These are phyloP conservation scores for Decorospora gaudefroyi DNA, from an alignment of 2,329 filamentous ascomycete species.

Conservation along the genomic window DNA sequence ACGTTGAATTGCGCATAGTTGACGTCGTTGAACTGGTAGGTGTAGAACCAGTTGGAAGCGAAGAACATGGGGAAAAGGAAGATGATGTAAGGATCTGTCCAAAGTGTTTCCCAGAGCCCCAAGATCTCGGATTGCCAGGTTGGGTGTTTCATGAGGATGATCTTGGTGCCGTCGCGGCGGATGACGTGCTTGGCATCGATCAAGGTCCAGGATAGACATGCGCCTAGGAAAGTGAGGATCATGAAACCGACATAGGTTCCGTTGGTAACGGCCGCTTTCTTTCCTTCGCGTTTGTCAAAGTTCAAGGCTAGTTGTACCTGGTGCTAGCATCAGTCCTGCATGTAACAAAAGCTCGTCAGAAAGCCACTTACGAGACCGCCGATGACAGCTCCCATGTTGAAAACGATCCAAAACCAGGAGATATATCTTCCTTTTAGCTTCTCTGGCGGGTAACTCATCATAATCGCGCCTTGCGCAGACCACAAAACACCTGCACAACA, in stretches of 20 bases:
- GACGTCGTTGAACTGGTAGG: conserved; percentile 74
- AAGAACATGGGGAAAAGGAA: conserved; percentile 79
- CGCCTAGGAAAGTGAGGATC: conserved; percentile 74
- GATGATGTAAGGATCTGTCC: conserved; percentile 69
- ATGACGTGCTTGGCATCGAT: conserved; percentile 71
- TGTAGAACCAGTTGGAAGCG: conserved; percentile 76
- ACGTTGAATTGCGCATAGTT: conserved; percentile 71
- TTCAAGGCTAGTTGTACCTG: conserved; percentile 70
- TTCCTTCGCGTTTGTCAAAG: conserved; percentile 56
- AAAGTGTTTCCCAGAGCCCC: conserved; percentile 73
- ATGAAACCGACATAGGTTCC: conserved; percentile 84
- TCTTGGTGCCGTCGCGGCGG: conserved; percentile 71
- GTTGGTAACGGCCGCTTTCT: conserved; percentile 58
- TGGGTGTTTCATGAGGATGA: conserved; percentile 86
- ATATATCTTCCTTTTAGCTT: conserved; percentile 81
- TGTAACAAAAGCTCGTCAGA: not conserved
- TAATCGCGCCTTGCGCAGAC: conserved; percentile 78
- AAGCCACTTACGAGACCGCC: conserved; percentile 63
- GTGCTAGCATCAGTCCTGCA: conserved; percentile 1
- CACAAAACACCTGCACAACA: conserved; percentile 76
- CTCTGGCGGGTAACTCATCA: conserved; percentile 85
- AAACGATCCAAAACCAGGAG: conserved; percentile 88
- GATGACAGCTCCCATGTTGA: conserved; percentile 86
- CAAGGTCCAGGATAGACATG: conserved; percentile 68
- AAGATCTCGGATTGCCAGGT: conserved; percentile 76